These are phyloP conservation scores for Edaphochlamys debaryana DNA, from an alignment of 139 green algal species.

Conservation along the genomic window DNA sequence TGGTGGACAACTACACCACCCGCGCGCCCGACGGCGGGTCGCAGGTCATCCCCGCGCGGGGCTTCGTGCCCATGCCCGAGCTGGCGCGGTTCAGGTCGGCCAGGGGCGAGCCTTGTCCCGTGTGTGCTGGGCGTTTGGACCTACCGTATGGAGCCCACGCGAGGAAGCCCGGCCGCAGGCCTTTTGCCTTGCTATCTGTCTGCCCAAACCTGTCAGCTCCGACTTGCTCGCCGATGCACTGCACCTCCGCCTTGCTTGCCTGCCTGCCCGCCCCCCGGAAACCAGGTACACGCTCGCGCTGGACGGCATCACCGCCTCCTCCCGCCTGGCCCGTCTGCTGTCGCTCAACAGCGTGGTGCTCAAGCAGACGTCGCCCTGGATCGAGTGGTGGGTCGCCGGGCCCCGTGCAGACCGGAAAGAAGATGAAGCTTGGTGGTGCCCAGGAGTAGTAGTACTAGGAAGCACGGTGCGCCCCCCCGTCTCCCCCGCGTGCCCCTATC, in stretches of 20 bases:
- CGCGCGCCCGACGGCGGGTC: neutral
- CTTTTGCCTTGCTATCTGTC: neutral
- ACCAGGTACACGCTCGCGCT: conserved; percentile 19
- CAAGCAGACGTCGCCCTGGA: conserved; percentile 30
- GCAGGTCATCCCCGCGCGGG: neutral
- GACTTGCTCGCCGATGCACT: neutral
- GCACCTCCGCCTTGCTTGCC: neutral
- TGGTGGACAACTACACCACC: conserved; percentile 23
- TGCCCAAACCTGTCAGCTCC: no score
- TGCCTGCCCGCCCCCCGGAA: neutral
- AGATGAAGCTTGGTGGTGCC: no score
- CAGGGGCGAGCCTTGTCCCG: neutral
- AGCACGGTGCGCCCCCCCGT: no score
- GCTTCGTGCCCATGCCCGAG: conserved; percentile 3
- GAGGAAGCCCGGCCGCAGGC: neutral
- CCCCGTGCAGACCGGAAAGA: no score
- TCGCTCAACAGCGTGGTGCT: no score
- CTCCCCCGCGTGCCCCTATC: no score
- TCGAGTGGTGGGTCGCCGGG: no score
- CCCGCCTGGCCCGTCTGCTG: conserved; percentile 9
- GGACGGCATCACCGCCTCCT: conserved; percentile 43
- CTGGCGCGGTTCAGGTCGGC: conserved; percentile 17
- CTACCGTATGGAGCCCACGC: neutral
- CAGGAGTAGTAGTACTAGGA: no score
- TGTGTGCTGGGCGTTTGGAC: neutral